Evolutionary conservation across 306 rosid genomes (phyloP), one percentile per base, ranked within the genome.

Genomic region (Prunus padus): DNA sequence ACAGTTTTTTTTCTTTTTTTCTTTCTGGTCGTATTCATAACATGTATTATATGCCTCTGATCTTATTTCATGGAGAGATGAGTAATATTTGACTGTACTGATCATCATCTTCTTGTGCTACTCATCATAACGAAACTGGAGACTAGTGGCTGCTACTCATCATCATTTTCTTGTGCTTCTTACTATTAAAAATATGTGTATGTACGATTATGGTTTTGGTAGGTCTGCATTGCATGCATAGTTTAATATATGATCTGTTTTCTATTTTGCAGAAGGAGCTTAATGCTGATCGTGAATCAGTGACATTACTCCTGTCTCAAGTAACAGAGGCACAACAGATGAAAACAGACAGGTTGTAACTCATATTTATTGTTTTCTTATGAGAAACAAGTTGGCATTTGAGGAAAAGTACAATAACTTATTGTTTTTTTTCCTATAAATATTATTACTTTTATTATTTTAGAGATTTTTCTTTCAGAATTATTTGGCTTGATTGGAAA

Each of bases 271-370:
- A 62, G 67, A 16, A 62, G 5, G 8, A 11, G 16, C 33, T 26
- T 10, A 28, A 26, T 3, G 40, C 19, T 23, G 66, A 26, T 26
- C 66, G 40, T 26, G 25, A 11, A 26, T 11, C 66, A 5, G 66
- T 61, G 66, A 30, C 2, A 61, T 61, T 18, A 6, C 25, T 61
- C 37, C 31, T 61, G 31, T 0, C 10, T 25, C 19, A 62, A 15
- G 42, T 62, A 26, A 4, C 5, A 26, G 67, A 9, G 4, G 73
- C 73, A 69, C 12, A 49, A 51, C 46, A 28, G 46, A 70, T 49
- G 15, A 70, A 30, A 70, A 18, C 74, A 50, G 74, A 70, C 44
- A 51, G 74, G 74, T 25, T 70, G 9, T 2, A 50, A 69, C 59
- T 50, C 16, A 28, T 46, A 45, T 46, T 59, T 59, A 61, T 4